phyloP scores from a whole-genome alignment of 192 early-diverging fungal genomes.

The Umbelopsis sp. region DNA sequence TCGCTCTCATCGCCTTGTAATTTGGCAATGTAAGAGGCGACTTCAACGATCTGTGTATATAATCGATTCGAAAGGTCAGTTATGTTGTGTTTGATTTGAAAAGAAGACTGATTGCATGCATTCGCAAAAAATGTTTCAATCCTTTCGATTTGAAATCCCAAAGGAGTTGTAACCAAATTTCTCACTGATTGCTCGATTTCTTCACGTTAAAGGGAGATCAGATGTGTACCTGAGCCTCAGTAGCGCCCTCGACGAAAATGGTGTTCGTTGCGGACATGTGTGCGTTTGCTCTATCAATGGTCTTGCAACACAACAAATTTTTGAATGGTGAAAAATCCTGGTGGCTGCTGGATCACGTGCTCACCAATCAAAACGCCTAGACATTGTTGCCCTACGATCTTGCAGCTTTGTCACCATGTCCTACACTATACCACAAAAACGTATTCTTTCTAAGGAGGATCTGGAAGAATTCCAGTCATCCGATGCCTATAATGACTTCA shows the following conservation, averaged over 20 bases:
- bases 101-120: background rate
- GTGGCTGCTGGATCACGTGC: slow-evolving; percentile 17
- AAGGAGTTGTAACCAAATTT: slow-evolving; percentile 3
- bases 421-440: slow-evolving; percentile 40
- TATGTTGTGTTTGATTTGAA: background rate
- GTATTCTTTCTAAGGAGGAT: slow-evolving; percentile 87
- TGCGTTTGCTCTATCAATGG: slow-evolving; percentile 8
- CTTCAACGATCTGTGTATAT: slow-evolving; percentile 60
- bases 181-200: background rate
- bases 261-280: slow-evolving; percentile 43
- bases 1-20: slow-evolving; percentile 53
- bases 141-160: background rate
- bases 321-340: background rate
- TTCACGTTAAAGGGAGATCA: background rate
- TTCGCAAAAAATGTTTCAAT: background rate
- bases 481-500: slow-evolving; percentile 58
- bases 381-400: background rate
- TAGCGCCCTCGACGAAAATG: slow-evolving; percentile 50
- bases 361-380: background rate
- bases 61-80: background rate
- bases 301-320: slow-evolving; percentile 2
- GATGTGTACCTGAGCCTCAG: slow-evolving; percentile 25
- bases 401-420: slow-evolving; percentile 17
- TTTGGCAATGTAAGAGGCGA: slow-evolving; percentile 67
- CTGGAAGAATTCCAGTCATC: slow-evolving; percentile 75